Conservation (phyloP, 2,329 filamentous ascomycete species). For the Simplicillium aogashimaense region DNA sequence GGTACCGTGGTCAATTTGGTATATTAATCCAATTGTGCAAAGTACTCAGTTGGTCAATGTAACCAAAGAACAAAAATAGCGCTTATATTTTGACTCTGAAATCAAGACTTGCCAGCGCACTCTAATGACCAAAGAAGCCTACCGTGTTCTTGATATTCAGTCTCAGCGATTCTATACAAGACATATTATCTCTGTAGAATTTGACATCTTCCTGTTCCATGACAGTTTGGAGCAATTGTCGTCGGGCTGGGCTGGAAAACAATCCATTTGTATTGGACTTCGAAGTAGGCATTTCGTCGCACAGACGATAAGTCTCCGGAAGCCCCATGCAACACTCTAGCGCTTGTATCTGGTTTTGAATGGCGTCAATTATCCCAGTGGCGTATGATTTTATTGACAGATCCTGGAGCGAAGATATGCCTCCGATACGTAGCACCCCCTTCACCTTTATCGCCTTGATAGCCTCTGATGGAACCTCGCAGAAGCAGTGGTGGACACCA, state of each 20-base stretch:
- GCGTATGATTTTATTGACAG: slow-evolving; percentile 13
- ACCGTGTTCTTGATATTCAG: slow-evolving; percentile 11
- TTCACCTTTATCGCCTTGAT: slow-evolving; percentile 12
- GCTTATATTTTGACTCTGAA: too few relatives aligned
- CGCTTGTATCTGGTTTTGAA: slow-evolving; percentile 10
- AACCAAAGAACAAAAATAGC: too few relatives aligned
- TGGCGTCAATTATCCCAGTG: slow-evolving; percentile 11
- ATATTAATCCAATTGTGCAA: too few relatives aligned
- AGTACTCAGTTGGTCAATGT: too few relatives aligned
- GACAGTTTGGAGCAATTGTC: slow-evolving; percentile 9
- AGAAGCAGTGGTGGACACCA: slow-evolving; percentile 8
- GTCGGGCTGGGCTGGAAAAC: slow-evolving; percentile 10
- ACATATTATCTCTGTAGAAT: slow-evolving; percentile 9
- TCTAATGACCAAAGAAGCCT: slow-evolving; percentile 10
- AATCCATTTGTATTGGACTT: slow-evolving; percentile 3
- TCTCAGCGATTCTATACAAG: slow-evolving; percentile 13
- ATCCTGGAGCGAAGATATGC: slow-evolving; percentile 12
- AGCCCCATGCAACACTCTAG: slow-evolving; percentile 12
- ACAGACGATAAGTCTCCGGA: slow-evolving; percentile 11
- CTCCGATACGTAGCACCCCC: slow-evolving; percentile 13
- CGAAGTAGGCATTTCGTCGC: slow-evolving; percentile 7
- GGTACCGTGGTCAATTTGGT: too few relatives aligned
- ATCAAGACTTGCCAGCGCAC: neutral
- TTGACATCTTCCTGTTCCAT: slow-evolving; percentile 13
- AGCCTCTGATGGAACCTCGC: slow-evolving; percentile 7